Evolutionary conservation across 192 early-diverging fungal species (phyloP), one percentile per base, ranked within the genome.

Genomic region (Backusella psychrophila): DNA sequence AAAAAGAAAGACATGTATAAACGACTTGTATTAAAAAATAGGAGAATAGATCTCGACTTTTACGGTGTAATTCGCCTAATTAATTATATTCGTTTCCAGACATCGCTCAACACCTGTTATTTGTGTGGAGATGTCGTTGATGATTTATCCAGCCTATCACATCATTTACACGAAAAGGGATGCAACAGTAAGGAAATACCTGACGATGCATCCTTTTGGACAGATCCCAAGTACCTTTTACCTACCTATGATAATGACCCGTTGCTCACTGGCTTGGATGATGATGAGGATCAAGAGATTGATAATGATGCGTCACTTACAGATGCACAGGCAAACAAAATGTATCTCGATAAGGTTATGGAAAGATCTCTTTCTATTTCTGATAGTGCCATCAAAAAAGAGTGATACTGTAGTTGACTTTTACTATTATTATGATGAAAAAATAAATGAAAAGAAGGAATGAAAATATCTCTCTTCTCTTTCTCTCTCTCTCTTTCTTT

Each of bases 241-340:
- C 96, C 96, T 0, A 90, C 85, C n/a, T 86, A 94, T 72, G 94
- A 95, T 38, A 91, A 90, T 75, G 96, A 98, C 77, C 96, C 95
- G 12, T 80, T 98, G 29, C 77, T 98, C 75, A 93, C 91, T 79
- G 90, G 88, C 69, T 84, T 90, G 73, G 89, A 89, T 71, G 92
- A 95, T 72, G 88, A 82, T 35, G 88, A 88, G 35, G 89, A 89
- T n/a, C 89, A 90, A 23, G 90, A 88, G 12, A 81, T 86, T 4
- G 89, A 86, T 17, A 70, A 75, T 38, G 71, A 81, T 38, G 14
- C 71, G 12, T 31, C 34, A 26, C 29, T 81, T 1, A 70, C 80
- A 9, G 80, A 81, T 75, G 72, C 63, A 8, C 76, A 77, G 33
- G 80, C 80, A 44, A 81, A 81, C 34, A 73, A 72, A 19, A 81